Evolutionary conservation across 192 early-diverging fungal species (phyloP), one percentile per base, ranked within the genome.

Genomic region (Coemansia sp.): DNA sequence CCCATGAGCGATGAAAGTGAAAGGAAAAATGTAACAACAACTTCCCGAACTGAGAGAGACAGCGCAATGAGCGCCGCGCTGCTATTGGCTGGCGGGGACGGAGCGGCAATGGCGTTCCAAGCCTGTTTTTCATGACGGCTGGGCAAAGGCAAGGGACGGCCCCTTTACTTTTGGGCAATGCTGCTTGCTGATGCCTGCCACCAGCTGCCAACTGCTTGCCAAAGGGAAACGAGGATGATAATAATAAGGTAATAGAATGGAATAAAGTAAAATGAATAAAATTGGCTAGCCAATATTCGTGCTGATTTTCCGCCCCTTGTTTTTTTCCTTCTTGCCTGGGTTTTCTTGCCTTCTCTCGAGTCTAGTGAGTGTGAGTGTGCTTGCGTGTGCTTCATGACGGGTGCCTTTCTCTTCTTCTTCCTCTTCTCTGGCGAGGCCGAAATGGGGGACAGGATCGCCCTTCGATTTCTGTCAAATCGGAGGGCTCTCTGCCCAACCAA

Each of bases 371-470:
- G 26, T 26, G 26, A 26, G 51, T 54, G 51, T 49, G 15, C 26
- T 54, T 26, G 51, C 26, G 51, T 54, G 51, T 54, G 51, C 42
- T 45, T 12, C 10, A 13, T 8, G 42, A 45, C 22, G 18, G 19
- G 19, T 22, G 19, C 12, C 4, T 11, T 52, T 11, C n/a, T n/a
- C n/a, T n/a, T n/a, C n/a, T n/a, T n/a, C 22, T 21, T 52, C 12
- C 21, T 26, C 22, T 52, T 52, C 12, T 11, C 21, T 52, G 49
- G 49, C 19, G 49, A 52, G 47, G 49, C 49, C 49, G 47, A 48
- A 48, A 48, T 12, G 47, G 47, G 47, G 49, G 49, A 58, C 26
- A 58, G 56, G 56, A 58, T 58, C 56, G 56, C 56, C 56, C 13
- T 52, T 58, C 56, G 39, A 40, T 58, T 40, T 58, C 39, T 58